A percentile compares a stretch with the other conserved stretches of the same genome.
These are phyloP conservation scores for Sugiyamaella neomexicana DNA, from an alignment of 1,139 yeast genomes.

Conservation along the genomic window DNA sequence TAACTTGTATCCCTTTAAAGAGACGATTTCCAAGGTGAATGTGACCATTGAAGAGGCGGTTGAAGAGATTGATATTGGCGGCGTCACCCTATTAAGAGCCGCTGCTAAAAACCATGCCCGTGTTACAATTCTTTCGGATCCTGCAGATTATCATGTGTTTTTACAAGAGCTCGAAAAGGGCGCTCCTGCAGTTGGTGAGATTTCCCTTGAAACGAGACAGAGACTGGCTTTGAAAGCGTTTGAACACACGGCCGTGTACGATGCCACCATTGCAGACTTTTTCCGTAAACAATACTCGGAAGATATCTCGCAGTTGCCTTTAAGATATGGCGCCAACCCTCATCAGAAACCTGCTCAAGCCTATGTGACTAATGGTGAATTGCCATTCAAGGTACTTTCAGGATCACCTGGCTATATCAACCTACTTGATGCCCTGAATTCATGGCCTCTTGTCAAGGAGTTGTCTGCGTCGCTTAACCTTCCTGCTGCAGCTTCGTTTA, in stretches of 20 bases:
- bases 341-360: conserved; percentile 99
- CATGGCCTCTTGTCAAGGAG: conserved; percentile 98
- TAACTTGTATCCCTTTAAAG: conserved; percentile 96
- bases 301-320: conserved; percentile 81
- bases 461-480: conserved; percentile 88
- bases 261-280: conserved; percentile 91
- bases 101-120: conserved; percentile 98
- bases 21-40: conserved; percentile 91
- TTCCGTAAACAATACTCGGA: conserved; percentile 97
- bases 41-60: conserved; percentile 97
- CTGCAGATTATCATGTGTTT: conserved; percentile 84
- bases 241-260: conserved; percentile 98
- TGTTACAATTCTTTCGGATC: conserved; percentile 93
- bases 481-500: conserved; percentile 98
- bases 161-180: conserved; percentile 81
- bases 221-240: conserved; percentile 91
- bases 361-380: conserved; percentile 75
- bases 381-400: conserved; percentile 89
- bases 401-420: conserved; percentile 98
- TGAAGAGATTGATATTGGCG: conserved; percentile 98
- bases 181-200: conserved; percentile 59
- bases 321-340: conserved; percentile 98
- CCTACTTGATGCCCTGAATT: conserved; percentile 90
- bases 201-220: conserved; percentile 73
- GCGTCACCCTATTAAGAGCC: conserved; percentile 94